These are phyloP conservation scores for Limtongozyma cylindracea DNA, from an alignment of 805 yeast genomes.

Conservation along the genomic window DNA sequence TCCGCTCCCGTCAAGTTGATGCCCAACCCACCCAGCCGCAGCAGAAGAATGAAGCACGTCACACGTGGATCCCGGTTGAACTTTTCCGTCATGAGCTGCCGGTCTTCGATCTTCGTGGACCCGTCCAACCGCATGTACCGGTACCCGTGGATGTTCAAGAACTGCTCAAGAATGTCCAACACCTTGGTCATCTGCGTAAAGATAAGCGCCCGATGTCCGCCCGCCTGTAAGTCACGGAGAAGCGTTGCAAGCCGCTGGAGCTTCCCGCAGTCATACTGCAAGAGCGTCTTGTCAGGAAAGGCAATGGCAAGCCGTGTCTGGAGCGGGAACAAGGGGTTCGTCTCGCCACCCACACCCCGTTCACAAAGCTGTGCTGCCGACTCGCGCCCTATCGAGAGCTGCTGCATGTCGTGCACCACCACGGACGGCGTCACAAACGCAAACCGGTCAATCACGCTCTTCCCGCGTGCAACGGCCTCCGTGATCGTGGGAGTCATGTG, in stretches of 20 bases:
- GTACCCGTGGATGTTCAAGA: slow-evolving; percentile 83
- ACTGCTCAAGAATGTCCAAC: slow-evolving; percentile 77
- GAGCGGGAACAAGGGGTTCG: slow-evolving; percentile 41
- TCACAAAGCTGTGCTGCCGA: slow-evolving; percentile 6
- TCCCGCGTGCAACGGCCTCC: slow-evolving; percentile 10
- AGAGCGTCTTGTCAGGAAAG: slow-evolving; percentile 80
- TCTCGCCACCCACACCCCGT: too few relatives aligned
- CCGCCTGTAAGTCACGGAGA: slow-evolving; percentile 50
- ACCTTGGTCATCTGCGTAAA: slow-evolving; percentile 98
- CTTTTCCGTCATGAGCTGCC: slow-evolving; percentile 81
- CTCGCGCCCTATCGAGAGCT: too few relatives aligned
- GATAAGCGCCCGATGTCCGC: slow-evolving; percentile 84
- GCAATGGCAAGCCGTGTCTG: slow-evolving; percentile 80
- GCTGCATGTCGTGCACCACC: slow-evolving; percentile 48
- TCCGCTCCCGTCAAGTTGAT: slow-evolving; percentile 96
- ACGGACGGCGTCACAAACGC: slow-evolving; percentile 78
- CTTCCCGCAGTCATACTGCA: slow-evolving; percentile 95
- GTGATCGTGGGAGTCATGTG: slow-evolving; percentile 6
- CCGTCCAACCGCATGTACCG: slow-evolving; percentile 92
- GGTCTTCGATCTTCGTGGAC: slow-evolving; percentile 89
- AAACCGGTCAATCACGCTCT: slow-evolving; percentile 37
- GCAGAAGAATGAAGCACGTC: slow-evolving; percentile 78
- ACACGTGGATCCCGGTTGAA: slow-evolving; percentile 71
- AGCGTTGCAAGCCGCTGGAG: slow-evolving; percentile 62
- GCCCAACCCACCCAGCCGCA: slow-evolving; percentile 97